These are phyloP conservation scores for Xylaria sp. DNA, from an alignment of 2,329 filamentous ascomycete genomes.

Conservation along the genomic window DNA sequence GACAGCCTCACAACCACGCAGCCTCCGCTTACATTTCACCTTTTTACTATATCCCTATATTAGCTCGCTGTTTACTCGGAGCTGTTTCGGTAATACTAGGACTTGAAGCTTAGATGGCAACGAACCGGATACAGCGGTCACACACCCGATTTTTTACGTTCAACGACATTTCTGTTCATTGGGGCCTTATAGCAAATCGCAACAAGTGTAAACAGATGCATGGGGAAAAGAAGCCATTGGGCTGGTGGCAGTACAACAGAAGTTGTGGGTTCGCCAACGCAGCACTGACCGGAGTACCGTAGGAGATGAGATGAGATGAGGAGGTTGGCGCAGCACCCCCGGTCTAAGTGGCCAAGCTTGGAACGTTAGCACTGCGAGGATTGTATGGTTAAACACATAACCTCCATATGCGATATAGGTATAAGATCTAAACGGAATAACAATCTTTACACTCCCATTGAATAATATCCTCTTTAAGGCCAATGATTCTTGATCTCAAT, in stretches of 20 bases:
- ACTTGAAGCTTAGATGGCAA: conserved; percentile 1
- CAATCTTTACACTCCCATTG: neutral
- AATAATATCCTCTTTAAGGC: too few relatives aligned
- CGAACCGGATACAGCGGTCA: conserved; percentile 47
- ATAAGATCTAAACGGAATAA: neutral
- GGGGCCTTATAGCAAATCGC: neutral
- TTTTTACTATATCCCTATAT: conserved; percentile 41
- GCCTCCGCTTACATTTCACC: conserved; percentile 44
- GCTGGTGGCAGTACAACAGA: neutral
- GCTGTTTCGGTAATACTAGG: neutral
- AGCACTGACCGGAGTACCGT: neutral
- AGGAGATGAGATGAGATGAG: neutral
- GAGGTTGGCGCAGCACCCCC: neutral
- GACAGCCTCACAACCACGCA: neutral
- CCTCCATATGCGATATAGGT: neutral
- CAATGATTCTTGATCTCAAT: neutral
- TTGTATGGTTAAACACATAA: conserved; percentile 2
- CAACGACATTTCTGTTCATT: conserved; percentile 24
- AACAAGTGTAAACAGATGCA: neutral
- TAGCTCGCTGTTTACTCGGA: conserved; percentile 18
- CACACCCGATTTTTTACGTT: conserved; percentile 42
- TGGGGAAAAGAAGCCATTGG: conserved; percentile 20
- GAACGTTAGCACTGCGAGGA: neutral
- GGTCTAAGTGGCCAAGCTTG: conserved; percentile 1
- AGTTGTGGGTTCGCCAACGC: neutral